Conservation (phyloP, 306 rosid genomes). For the Ceratonia siliqua region DNA sequence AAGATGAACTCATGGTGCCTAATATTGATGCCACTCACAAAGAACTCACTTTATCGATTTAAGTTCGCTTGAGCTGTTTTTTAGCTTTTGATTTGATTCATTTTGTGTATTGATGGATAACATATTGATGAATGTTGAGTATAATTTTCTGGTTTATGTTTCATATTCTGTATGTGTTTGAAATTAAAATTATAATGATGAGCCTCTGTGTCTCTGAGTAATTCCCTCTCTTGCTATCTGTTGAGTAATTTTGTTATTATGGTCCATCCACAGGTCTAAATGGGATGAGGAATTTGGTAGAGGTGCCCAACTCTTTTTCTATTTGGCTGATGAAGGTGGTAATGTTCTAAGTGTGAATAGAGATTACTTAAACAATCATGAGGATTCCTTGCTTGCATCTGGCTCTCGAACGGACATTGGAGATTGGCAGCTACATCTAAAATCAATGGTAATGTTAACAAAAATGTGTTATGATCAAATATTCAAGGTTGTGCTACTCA, state of each 20-base stretch:
- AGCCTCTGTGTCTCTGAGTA: constrained; percentile 6
- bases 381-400: constrained; percentile 67
- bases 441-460: constrained; percentile 68
- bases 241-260: constrained; percentile 27
- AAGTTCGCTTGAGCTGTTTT: neutral
- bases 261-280: constrained; percentile 57
- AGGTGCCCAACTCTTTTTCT: constrained; percentile 81
- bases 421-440: constrained; percentile 91
- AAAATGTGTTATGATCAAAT: constrained; percentile 21
- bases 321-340: constrained; percentile 89
- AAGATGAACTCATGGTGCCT: neutral
- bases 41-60: neutral
- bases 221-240: neutral
- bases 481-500: constrained; percentile 8
- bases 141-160: neutral
- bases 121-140: neutral
- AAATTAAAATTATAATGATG: constrained; percentile 1
- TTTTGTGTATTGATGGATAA: neutral
- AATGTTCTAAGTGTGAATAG: constrained; percentile 54
- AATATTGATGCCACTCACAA: neutral
- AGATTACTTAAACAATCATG: constrained; percentile 50
- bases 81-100: neutral
- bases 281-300: constrained; percentile 48
- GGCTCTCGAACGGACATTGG: constrained; percentile 84
- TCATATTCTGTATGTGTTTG: constrained; percentile 6